These are phyloP conservation scores for Carex myosuroides DNA, from an alignment of 176 grass and related monocot species.

Conservation along the genomic window DNA sequence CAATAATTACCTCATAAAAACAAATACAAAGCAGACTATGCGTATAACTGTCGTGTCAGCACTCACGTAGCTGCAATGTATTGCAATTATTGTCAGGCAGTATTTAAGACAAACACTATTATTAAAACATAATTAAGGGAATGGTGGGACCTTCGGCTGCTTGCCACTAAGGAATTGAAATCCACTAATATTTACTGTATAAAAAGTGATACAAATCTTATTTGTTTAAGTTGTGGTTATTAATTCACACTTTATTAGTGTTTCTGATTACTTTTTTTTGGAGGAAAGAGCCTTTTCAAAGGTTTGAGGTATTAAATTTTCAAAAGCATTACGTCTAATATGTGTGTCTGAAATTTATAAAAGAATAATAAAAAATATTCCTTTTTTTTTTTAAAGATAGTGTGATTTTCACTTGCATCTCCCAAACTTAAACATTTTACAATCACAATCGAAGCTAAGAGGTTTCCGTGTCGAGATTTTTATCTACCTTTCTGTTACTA, in stretches of 20 bases:
- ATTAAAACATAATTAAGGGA: conserved; percentile 12
- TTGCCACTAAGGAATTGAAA: conserved; percentile 68
- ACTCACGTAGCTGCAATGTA: neutral
- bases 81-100: neutral
- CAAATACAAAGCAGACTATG: neutral
- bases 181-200: conserved; percentile 23
- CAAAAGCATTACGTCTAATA: neutral
- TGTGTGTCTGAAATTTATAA: neutral
- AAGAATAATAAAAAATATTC: neutral
- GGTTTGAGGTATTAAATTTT: neutral
- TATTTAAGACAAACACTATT: neutral
- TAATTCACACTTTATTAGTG: conserved; percentile 7
- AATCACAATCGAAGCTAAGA: neutral
- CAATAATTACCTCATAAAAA: neutral
- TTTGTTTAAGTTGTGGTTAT: conserved; percentile 17
- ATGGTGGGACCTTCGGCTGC: conserved; percentile 47
- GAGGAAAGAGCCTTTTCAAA: conserved; percentile 2
- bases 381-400: neutral
- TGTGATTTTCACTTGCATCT: neutral
- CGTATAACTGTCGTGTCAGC: neutral
- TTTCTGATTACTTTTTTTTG: neutral
- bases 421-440: neutral
- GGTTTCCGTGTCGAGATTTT: neutral
- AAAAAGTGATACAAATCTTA: conserved; percentile 19
- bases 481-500: neutral